Conservation (phyloP, 176 grass and related monocot genomes). For the Phragmites australis region DNA sequence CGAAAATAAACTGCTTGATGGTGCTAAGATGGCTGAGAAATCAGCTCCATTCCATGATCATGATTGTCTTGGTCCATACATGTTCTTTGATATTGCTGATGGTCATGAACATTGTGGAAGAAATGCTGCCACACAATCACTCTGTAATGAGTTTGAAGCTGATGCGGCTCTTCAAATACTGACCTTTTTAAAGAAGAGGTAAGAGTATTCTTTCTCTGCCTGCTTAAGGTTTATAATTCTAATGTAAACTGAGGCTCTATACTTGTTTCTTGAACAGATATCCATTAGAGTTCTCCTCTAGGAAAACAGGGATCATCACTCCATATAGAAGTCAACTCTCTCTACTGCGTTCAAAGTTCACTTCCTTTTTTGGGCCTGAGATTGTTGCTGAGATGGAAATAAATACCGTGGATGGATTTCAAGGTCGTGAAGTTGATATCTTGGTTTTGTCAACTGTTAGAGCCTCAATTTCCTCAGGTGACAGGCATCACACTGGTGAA, state of each 20-base stretch:
- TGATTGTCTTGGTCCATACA: conserved; percentile 78
- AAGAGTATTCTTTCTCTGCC: conserved; percentile 6
- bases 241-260: conserved; percentile 30
- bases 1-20: conserved; percentile 89
- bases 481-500: conserved; percentile 39
- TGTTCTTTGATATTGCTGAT: conserved; percentile 93
- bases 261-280: conserved; percentile 63
- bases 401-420: conserved; percentile 97
- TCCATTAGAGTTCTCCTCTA: conserved; percentile 62
- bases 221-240: not conserved
- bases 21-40: conserved; percentile 58
- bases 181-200: conserved; percentile 76
- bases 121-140: conserved; percentile 73
- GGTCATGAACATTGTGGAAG: conserved; percentile 69
- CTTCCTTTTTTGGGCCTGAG: conserved; percentile 72
- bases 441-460: conserved; percentile 93
- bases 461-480: conserved; percentile 58
- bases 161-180: conserved; percentile 76
- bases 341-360: conserved; percentile 72
- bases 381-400: conserved; percentile 87
- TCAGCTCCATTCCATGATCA: conserved; percentile 77
- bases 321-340: conserved; percentile 94
- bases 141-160: conserved; percentile 84
- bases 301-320: conserved; percentile 90
- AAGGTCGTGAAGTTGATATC: conserved; percentile 99